phyloP scores from a whole-genome alignment of 2,329 filamentous ascomycete species.

The Ascochyta pisi region DNA sequence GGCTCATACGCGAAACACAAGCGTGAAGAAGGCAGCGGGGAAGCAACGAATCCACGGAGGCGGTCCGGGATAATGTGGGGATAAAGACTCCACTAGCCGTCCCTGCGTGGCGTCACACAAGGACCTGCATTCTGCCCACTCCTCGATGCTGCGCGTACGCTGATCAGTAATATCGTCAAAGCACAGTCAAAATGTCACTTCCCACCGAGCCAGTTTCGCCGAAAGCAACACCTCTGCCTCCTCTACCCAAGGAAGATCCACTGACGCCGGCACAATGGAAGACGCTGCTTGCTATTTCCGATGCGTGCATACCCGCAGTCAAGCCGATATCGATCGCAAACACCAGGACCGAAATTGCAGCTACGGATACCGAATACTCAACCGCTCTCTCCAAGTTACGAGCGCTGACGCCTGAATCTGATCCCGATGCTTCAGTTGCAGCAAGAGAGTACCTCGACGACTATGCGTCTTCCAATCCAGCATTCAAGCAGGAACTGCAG shows the following conservation, averaged over 20 bases:
- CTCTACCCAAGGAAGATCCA: slow-evolving; percentile 55
- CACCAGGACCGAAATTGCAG: slow-evolving; percentile 51
- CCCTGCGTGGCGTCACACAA: slow-evolving; percentile 2
- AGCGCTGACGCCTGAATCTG: slow-evolving; percentile 32
- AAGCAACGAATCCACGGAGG: slow-evolving; percentile 1
- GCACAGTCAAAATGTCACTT: slow-evolving; percentile 23
- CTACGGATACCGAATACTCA: slow-evolving; percentile 61
- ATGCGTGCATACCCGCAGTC: slow-evolving; percentile 67
- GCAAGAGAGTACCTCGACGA: slow-evolving; percentile 63
- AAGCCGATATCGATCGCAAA: slow-evolving; percentile 49
- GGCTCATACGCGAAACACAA: slow-evolving; percentile 2
- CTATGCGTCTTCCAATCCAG: slow-evolving; percentile 59
- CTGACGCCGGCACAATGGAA: slow-evolving; percentile 65
- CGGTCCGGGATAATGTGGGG: slow-evolving; percentile 3
- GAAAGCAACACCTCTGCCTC: slow-evolving; percentile 55
- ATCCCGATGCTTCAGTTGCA: slow-evolving; percentile 48
- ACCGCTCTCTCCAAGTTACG: slow-evolving; percentile 49
- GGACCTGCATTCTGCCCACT: neutral
- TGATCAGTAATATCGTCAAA: neutral
- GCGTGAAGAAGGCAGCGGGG: neutral
- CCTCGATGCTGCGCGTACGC: neutral
- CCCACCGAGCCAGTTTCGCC: slow-evolving; percentile 40
- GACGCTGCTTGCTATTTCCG: slow-evolving; percentile 63
- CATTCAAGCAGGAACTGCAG: slow-evolving; percentile 60
- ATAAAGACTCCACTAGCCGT: slow-evolving; percentile 7